phyloP scores from a whole-genome alignment of 2,329 filamentous ascomycete genomes.

The Xylariaceae sp. region DNA sequence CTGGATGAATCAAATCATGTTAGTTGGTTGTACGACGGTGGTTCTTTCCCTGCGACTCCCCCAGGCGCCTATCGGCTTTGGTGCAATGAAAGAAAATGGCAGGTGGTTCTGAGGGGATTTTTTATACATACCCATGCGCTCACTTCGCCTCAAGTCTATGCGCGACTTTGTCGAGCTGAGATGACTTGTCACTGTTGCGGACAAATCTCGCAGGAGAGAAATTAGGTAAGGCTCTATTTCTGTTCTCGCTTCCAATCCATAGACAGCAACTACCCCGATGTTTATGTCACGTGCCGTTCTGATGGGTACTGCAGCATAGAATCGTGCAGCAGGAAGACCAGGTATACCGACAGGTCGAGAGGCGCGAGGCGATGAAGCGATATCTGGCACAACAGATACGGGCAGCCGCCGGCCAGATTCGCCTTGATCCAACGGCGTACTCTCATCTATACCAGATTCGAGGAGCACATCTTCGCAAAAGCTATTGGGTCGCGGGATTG shows the following conservation, averaged over 20 bases:
- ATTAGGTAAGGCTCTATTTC: slow-evolving; percentile 1
- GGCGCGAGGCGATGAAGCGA: slow-evolving; percentile 17
- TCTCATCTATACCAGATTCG: neutral
- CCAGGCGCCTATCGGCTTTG: too few species aligned
- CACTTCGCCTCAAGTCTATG: slow-evolving; percentile 12
- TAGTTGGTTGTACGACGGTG: too few species aligned
- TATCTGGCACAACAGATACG: slow-evolving; percentile 35
- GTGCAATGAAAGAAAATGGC: too few species aligned
- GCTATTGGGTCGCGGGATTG: slow-evolving; percentile 29
- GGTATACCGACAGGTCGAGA: neutral
- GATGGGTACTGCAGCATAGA: slow-evolving; percentile 20
- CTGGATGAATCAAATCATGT: neutral
- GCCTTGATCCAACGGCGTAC: neutral
- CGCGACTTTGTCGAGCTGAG: slow-evolving; percentile 12
- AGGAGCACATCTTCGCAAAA: slow-evolving; percentile 33
- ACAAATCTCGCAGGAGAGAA: slow-evolving; percentile 16
- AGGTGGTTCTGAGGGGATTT: too few species aligned
- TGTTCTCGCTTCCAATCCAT: slow-evolving; percentile 9
- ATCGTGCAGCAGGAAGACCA: slow-evolving; percentile 1
- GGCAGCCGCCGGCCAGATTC: slow-evolving; percentile 22
- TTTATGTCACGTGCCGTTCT: slow-evolving; percentile 12
- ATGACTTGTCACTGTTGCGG: slow-evolving; percentile 14
- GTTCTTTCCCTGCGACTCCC: too few species aligned
- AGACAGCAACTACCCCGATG: slow-evolving; percentile 17
- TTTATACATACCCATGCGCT: slow-evolving; percentile 14